phyloP scores from a whole-genome alignment of 331 rosid species.

The Acacia concinna region DNA sequence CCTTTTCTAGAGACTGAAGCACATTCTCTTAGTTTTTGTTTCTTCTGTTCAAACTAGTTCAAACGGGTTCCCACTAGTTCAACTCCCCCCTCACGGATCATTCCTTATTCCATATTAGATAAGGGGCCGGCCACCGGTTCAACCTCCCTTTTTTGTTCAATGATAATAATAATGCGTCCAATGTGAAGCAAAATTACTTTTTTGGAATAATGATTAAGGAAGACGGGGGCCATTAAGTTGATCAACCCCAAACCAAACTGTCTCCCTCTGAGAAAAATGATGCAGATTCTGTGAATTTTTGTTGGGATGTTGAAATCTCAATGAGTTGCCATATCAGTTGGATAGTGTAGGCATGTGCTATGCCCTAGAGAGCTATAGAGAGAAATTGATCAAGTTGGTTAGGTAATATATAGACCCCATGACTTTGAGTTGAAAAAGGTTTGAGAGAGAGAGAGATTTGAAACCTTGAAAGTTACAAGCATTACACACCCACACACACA shows the following conservation, averaged over 20 bases:
- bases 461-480: slow-evolving; percentile 26
- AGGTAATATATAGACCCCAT: slow-evolving; percentile 19
- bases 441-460: not conserved
- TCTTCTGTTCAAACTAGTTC: no score
- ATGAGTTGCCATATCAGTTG: slow-evolving; percentile 20
- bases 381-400: slow-evolving; percentile 11
- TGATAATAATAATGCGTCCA: not conserved
- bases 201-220: slow-evolving; percentile 28
- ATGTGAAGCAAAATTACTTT: not conserved
- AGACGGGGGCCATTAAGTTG: slow-evolving; percentile 19
- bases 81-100: no score
- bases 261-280: slow-evolving; percentile 1
- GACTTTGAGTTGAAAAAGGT: not conserved
- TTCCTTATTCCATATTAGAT: no score
- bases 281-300: slow-evolving; percentile 24
- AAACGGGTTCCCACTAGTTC: no score
- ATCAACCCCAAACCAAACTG: not conserved
- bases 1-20: no score
- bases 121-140: no score
- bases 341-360: slow-evolving; percentile 31
- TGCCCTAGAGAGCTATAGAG: slow-evolving; percentile 19
- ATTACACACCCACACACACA: not conserved
- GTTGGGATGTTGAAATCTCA: slow-evolving; percentile 34
- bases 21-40: no score
- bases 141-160: no score